Evolutionary conservation across 768 basidiomycete species (phyloP), one percentile per base, ranked within the genome.

Genomic region (Steccherinum ochraceum): DNA sequence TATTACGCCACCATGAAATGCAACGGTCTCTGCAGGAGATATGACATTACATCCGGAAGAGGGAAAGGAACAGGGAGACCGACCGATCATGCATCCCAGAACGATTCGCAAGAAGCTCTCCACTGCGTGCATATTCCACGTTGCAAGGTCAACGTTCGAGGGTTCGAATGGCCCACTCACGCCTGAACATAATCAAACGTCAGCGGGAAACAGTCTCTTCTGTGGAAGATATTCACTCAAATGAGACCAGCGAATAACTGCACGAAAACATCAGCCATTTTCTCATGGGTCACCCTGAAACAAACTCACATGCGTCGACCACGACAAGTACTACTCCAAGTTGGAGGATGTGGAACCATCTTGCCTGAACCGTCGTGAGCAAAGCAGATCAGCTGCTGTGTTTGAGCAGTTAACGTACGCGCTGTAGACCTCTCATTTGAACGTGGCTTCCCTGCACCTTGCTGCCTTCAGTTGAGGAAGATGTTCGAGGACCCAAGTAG

Each of bases 251-350:
- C n/a, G n/a, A n/a, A n/a, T n/a, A n/a, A n/a, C n/a, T n/a, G n/a
- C n/a, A n/a, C n/a, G n/a, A n/a, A n/a, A n/a, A n/a, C n/a, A n/a
- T n/a, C n/a, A n/a, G n/a, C n/a, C n/a, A n/a, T n/a, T n/a, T n/a
- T n/a, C n/a, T n/a, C n/a, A n/a, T n/a, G n/a, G n/a, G n/a, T n/a
- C n/a, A n/a, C n/a, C n/a, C n/a, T n/a, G n/a, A n/a, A n/a, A n/a
- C n/a, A 39, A 24, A 72, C 85, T 48, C 62, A 91, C 88, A 89
- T 2, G 86, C 83, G 68, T 91, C 89, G 11, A 88, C 65, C 18
- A 80, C 64, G 20, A 87, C 66, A 12, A 89, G 69, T 1, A 76
- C 74, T 23, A 67, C 60, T 2, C 85, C 88, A 4, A 90, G 72
- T 40, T 74, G 74, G 13, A 79, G 42, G n/a, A 86, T 74, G 51